Percentiles rank a stretch among this genome's conserved stretches.
Evolutionary conservation across 2,329 filamentous ascomycete species (phyloP).

Genomic region (Penicillium capsulatum): DNA sequence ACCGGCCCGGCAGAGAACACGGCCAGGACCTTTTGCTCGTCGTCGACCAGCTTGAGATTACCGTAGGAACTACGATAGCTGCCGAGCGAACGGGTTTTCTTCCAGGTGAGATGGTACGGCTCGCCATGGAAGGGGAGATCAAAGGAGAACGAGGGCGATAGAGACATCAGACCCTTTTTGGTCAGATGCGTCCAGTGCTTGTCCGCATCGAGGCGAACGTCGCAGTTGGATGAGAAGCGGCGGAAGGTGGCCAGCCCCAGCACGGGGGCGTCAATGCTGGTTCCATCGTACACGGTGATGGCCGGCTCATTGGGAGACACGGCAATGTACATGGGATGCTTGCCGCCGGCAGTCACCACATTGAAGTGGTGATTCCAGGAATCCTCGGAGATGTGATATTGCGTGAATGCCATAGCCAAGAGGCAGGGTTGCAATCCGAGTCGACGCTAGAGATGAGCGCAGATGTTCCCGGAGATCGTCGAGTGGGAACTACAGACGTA

Average conservation of each 20-base stretch:
- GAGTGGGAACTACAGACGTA: too few relatives aligned
- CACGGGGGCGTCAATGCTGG: background rate
- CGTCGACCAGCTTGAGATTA: slow-evolving; percentile 1
- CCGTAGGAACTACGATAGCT: slow-evolving; percentile 1
- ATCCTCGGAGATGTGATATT: background rate
- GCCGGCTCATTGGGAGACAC: background rate
- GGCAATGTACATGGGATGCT: slow-evolving; percentile 1
- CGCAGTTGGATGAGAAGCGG: slow-evolving; percentile 1
- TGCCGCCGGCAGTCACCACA: background rate
- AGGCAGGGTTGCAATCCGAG: too few relatives aligned
- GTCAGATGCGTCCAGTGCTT: background rate
- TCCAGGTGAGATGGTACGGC: background rate
- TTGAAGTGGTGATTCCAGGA: slow-evolving; percentile 1
- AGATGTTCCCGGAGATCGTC: too few relatives aligned
- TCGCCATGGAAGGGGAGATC: background rate
- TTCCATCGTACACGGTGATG: background rate
- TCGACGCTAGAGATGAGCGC: too few relatives aligned
- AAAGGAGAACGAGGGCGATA: background rate
- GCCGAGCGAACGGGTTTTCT: slow-evolving; percentile 1
- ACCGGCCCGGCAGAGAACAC: slow-evolving; percentile 1
- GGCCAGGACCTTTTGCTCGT: background rate
- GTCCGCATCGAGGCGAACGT: background rate
- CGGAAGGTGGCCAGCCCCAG: background rate
- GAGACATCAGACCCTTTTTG: background rate
- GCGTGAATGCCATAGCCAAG: too few relatives aligned